A percentile compares a stretch with the other conserved stretches of the same genome.
Conservation (phyloP, 306 rosid species). For the Astragalus membranaceus region DNA sequence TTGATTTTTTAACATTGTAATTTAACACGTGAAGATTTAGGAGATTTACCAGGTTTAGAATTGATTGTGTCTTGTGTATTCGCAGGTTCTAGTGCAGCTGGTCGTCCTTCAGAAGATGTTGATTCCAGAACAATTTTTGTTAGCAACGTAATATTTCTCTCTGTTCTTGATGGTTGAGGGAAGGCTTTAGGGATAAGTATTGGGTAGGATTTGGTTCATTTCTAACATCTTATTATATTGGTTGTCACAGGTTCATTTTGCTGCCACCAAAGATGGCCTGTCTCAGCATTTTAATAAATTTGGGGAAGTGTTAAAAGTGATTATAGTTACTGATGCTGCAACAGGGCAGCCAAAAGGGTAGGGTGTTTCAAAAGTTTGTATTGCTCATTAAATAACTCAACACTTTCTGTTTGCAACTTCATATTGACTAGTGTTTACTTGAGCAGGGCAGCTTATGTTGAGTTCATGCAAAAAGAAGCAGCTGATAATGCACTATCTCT, state of each 20-base stretch:
- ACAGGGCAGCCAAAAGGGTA: slow-evolving; percentile 95
- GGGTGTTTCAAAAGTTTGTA: slow-evolving; percentile 18
- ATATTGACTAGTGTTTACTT: slow-evolving; percentile 20
- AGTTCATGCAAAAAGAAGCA: slow-evolving; percentile 87
- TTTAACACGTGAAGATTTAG: background rate
- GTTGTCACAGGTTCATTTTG: slow-evolving; percentile 78
- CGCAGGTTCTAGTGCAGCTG: slow-evolving; percentile 49
- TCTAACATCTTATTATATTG: background rate
- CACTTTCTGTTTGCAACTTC: background rate
- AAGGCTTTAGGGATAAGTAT: background rate
- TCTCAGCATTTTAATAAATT: slow-evolving; percentile 83
- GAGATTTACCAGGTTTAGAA: background rate
- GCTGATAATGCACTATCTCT: slow-evolving; percentile 85
- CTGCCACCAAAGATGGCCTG: slow-evolving; percentile 83
- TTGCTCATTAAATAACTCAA: background rate
- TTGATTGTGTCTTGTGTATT: slow-evolving; percentile 6
- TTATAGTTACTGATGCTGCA: slow-evolving; percentile 66
- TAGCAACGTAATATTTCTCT: slow-evolving; percentile 64
- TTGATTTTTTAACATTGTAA: background rate
- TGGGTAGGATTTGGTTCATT: slow-evolving; percentile 18
- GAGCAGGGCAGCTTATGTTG: slow-evolving; percentile 90
- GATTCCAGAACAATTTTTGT: slow-evolving; percentile 86
- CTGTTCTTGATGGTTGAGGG: slow-evolving; percentile 14
- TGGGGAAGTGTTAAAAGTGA: slow-evolving; percentile 80
- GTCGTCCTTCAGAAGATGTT: slow-evolving; percentile 70